phyloP scores from a whole-genome alignment of 2,329 filamentous ascomycete species.

The Diaporthe sp. region DNA sequence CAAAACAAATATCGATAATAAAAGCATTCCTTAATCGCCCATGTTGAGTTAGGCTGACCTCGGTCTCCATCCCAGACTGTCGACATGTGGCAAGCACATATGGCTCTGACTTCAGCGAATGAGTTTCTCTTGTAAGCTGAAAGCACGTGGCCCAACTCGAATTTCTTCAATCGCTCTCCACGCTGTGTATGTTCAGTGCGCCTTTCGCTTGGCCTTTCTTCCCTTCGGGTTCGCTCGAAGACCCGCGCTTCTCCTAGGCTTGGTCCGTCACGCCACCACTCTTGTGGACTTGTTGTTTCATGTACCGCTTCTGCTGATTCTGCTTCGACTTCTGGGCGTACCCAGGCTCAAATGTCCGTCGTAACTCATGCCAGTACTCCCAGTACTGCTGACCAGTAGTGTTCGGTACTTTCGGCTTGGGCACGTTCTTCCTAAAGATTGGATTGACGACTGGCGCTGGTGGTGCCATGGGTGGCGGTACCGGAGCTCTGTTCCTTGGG shows the following conservation, averaged over 20 bases:
- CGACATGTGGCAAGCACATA: constrained; percentile 4
- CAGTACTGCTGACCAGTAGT: constrained; percentile 40
- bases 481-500: background rate
- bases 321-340: constrained; percentile 39
- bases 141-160: background rate
- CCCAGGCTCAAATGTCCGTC: constrained; percentile 38
- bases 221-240: background rate
- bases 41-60: background rate
- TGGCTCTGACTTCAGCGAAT: background rate
- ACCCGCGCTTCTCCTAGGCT: constrained; percentile 24
- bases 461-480: background rate
- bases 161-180: background rate
- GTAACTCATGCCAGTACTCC: constrained; percentile 39
- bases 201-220: background rate
- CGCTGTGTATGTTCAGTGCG: background rate
- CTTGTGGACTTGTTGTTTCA: constrained; percentile 35
- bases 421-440: constrained; percentile 35
- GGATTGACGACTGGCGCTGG: constrained; percentile 10
- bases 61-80: background rate
- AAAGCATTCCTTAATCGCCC: background rate
- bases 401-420: constrained; percentile 39
- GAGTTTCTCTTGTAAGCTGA: background rate
- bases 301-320: constrained; percentile 39
- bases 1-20: constrained; percentile 18
- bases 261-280: background rate